These are phyloP conservation scores for Bipolaris bicolor DNA, from an alignment of 2,329 filamentous ascomycete species.

Conservation along the genomic window DNA sequence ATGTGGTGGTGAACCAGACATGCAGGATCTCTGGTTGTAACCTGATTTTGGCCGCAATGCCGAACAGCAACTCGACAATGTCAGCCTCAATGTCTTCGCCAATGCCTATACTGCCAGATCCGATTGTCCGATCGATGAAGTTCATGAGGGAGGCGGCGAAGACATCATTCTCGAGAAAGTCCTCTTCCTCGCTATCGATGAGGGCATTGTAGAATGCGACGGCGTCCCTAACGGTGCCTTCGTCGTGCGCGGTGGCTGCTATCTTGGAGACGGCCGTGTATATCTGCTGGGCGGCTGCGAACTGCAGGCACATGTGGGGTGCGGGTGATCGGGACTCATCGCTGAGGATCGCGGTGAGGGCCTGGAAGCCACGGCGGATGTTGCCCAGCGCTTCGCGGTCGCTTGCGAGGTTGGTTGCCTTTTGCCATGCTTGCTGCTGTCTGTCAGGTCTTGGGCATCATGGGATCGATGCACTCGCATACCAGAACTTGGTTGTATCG, in stretches of 20 bases:
- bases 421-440: conserved; percentile 65
- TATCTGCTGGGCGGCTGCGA: conserved; percentile 83
- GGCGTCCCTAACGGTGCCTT: conserved; percentile 82
- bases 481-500: conserved; percentile 66
- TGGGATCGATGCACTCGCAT: background rate
- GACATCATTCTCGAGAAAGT: conserved; percentile 82
- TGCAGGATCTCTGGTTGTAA: conserved; percentile 84
- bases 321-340: conserved; percentile 88
- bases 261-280: conserved; percentile 91
- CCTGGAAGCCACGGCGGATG: conserved; percentile 61
- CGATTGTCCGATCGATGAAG: conserved; percentile 79
- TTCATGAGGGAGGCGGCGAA: conserved; percentile 90
- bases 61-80: conserved; percentile 92
- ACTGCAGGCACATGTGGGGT: conserved; percentile 89
- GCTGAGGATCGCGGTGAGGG: conserved; percentile 71
- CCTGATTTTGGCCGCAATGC: conserved; percentile 94
- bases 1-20: conserved; percentile 80
- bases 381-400: conserved; percentile 58
- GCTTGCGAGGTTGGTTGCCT: conserved; percentile 57
- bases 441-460: conserved; percentile 18
- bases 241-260: conserved; percentile 81
- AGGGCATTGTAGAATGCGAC: conserved; percentile 88
- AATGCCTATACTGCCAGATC: conserved; percentile 73
- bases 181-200: conserved; percentile 95
- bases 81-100: conserved; percentile 83